Percentiles rank a stretch among this genome's conserved stretches.
Conservation (phyloP, 2,329 filamentous ascomycete genomes). For the Colletotrichum falcatum region DNA sequence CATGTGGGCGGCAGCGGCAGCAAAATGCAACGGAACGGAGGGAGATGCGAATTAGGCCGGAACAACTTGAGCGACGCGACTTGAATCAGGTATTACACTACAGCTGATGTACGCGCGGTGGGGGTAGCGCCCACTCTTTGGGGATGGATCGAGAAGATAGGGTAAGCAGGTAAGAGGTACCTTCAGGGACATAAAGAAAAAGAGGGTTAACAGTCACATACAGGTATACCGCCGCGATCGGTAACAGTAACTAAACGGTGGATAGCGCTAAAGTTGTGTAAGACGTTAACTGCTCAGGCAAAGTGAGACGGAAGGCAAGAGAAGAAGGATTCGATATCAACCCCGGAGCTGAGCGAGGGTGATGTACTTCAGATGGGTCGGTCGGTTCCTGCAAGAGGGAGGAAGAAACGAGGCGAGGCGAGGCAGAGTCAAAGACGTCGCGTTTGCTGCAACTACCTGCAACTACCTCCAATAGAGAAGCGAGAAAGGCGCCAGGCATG, state of each 20-base stretch:
- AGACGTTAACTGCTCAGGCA: not conserved
- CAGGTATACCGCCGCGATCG: not conserved
- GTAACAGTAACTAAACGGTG: not conserved
- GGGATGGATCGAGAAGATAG: not conserved
- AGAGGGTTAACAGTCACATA: not conserved
- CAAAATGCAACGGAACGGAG: not conserved
- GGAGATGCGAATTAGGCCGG: conserved; percentile 3
- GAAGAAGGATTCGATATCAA: not conserved
- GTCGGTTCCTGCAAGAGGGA: not conserved
- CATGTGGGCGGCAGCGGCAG: not conserved
- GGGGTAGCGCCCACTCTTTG: not conserved
- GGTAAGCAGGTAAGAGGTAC: not conserved
- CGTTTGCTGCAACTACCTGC: not conserved
- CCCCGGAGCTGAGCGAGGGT: not conserved
- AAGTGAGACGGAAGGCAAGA: not conserved
- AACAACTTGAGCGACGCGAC: conserved; percentile 11
- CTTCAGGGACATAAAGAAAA: not conserved
- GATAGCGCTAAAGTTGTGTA: not conserved
- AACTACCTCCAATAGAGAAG: not conserved
- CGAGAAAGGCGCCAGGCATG: not conserved
- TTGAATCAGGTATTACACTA: conserved; percentile 2
- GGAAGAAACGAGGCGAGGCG: not conserved
- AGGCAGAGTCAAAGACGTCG: not conserved
- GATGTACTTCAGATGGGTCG: not conserved
- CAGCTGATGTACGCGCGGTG: not conserved